A percentile compares a stretch with the other conserved stretches of the same genome.
Conservation (phyloP, 2,329 filamentous ascomycete genomes). For the Scytalidium sp. region DNA sequence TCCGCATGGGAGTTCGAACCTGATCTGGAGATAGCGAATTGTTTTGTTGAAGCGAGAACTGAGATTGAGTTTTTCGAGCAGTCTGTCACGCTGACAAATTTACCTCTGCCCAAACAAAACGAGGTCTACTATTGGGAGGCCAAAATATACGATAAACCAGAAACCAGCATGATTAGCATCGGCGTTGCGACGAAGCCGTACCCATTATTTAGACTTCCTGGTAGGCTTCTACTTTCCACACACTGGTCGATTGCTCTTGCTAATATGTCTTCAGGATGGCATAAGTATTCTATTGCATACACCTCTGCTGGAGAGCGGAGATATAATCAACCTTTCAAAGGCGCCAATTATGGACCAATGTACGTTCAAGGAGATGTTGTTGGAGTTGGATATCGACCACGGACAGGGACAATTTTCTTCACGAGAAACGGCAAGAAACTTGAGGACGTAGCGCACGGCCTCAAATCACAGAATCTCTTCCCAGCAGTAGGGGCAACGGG, state of each 20-base stretch:
- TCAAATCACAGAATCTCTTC: constrained; percentile 96
- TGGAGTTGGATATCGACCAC: constrained; percentile 89
- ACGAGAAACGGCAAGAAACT: constrained; percentile 97
- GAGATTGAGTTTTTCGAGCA: constrained; percentile 99
- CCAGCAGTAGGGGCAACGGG: constrained; percentile 96
- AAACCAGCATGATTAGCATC: constrained; percentile 80
- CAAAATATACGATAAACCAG: constrained; percentile 97
- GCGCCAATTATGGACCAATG: constrained; percentile 76
- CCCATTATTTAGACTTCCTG: constrained; percentile 88
- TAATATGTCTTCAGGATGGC: constrained; percentile 60
- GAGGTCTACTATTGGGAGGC: constrained; percentile 99
- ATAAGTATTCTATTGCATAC: constrained; percentile 91
- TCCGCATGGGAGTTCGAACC: constrained; percentile 99
- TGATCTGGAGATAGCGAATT: constrained; percentile 98
- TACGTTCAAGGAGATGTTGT: constrained; percentile 94
- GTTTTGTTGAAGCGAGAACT: constrained; percentile 92
- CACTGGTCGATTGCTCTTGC: constrained; percentile 1
- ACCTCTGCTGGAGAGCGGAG: constrained; percentile 82
- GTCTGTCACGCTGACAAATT: constrained; percentile 76
- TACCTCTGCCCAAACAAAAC: constrained; percentile 97
- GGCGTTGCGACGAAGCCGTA: constrained; percentile 97
- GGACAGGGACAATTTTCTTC: constrained; percentile 95
- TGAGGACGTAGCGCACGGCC: constrained; percentile 87
- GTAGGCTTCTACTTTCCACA: constrained; percentile 46
- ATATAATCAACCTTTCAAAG: constrained; percentile 87